Evolutionary conservation across 257 asterid genomes (phyloP).

Genomic region (Nemophila menziesii): DNA sequence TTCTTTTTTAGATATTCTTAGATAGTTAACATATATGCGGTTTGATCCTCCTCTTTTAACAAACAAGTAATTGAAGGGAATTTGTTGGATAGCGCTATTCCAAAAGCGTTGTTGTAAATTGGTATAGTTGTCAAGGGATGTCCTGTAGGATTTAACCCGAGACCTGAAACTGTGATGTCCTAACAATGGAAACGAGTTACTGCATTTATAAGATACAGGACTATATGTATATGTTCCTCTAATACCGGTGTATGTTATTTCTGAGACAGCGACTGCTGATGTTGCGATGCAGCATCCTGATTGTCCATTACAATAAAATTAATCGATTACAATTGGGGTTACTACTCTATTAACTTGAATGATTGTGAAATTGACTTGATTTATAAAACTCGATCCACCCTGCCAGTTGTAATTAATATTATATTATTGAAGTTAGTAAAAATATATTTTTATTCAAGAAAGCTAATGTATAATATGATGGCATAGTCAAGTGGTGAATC

Average conservation of each 20-base stretch:
- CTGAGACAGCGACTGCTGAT: constrained; percentile 65
- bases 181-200: constrained; percentile 67
- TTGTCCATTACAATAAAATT: constrained; percentile 80
- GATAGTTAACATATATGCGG: no score
- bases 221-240: constrained; percentile 81
- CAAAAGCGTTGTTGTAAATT: not conserved
- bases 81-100: not conserved
- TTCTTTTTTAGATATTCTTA: no score
- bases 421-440: no score
- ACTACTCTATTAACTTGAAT: constrained; percentile 66
- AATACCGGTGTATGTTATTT: constrained; percentile 55
- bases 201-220: constrained; percentile 77
- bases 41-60: no score
- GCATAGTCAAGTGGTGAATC: no score
- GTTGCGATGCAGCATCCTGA: constrained; percentile 53
- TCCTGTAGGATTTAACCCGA: not conserved
- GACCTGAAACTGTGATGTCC: constrained; percentile 48
- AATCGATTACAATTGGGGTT: constrained; percentile 73
- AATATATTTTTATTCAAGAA: no score
- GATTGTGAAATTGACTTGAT: constrained; percentile 55
- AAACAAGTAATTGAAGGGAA: not conserved
- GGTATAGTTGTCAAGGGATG: not conserved
- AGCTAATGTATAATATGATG: no score
- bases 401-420: no score
- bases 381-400: constrained; percentile 90